Conservation (phyloP, 192 early-diverging fungal genomes). For the Linnemannia exigua region DNA sequence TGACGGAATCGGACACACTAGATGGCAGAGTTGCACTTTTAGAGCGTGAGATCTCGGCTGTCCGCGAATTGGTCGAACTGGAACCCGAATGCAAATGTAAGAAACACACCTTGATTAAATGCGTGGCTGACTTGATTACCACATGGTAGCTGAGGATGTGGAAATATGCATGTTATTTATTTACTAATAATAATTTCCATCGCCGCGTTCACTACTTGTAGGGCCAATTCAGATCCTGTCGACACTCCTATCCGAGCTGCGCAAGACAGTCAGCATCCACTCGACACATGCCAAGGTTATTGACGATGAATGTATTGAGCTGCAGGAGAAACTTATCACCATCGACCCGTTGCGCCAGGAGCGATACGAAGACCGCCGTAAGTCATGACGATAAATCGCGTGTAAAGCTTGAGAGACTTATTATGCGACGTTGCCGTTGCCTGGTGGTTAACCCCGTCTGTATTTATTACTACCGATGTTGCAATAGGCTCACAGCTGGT, state of each 20-base stretch:
- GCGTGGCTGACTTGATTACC: neutral
- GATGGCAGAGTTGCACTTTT: conserved; percentile 61
- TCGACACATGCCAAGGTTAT: conserved; percentile 35
- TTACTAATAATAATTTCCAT: neutral
- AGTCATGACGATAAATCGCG: too few species aligned
- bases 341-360: conserved; percentile 68
- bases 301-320: conserved; percentile 58
- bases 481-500: conserved; percentile 40
- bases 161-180: neutral
- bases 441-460: neutral
- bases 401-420: too few species aligned
- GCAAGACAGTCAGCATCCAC: conserved; percentile 22
- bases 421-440: too few species aligned
- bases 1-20: conserved; percentile 24
- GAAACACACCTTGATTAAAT: neutral
- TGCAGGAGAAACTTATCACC: conserved; percentile 63
- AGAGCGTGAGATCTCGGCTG: conserved; percentile 67
- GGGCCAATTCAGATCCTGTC: conserved; percentile 53
- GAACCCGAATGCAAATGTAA: conserved; percentile 91
- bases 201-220: neutral
- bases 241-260: conserved; percentile 34
- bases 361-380: conserved; percentile 72
- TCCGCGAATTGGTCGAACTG: conserved; percentile 79
- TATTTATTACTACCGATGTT: neutral
- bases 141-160: neutral